Percentiles rank a stretch among this genome's conserved stretches.
These are phyloP conservation scores for Talaromyces sp. DNA, from an alignment of 2,329 filamentous ascomycete species.

Conservation along the genomic window DNA sequence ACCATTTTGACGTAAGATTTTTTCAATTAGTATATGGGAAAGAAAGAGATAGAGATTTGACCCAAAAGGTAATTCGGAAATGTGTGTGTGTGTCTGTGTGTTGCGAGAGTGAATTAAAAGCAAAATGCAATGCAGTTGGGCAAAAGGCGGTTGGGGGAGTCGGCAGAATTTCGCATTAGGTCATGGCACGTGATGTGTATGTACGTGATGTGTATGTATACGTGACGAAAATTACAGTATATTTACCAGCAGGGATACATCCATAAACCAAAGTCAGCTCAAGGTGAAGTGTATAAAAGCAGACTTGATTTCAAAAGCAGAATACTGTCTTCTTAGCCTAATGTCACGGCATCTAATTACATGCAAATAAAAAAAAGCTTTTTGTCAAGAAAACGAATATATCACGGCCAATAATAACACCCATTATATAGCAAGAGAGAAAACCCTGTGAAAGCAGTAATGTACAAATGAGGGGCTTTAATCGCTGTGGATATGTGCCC, in stretches of 20 bases:
- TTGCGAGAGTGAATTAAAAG: neutral
- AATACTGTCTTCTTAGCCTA: neutral
- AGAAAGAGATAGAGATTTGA: neutral
- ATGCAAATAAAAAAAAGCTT: neutral
- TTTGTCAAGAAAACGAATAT: neutral
- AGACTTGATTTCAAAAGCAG: neutral
- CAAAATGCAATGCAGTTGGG: neutral
- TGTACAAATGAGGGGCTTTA: neutral
- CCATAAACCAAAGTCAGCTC: neutral
- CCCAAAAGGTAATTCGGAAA: neutral
- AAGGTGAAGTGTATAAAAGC: neutral
- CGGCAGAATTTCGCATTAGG: neutral
- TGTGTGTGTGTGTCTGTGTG: neutral
- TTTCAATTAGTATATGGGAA: neutral
- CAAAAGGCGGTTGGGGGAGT: neutral
- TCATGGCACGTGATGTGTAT: neutral
- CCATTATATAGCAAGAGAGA: neutral
- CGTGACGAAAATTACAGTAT: neutral
- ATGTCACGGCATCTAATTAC: neutral
- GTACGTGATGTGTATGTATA: neutral
- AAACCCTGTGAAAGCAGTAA: neutral
- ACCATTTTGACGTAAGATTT: constrained; percentile 3
- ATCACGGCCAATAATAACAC: neutral
- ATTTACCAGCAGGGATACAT: neutral
- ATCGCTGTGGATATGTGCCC: neutral